These are phyloP conservation scores for Candida stauntonica DNA, from an alignment of 805 yeast genomes.

Conservation along the genomic window DNA sequence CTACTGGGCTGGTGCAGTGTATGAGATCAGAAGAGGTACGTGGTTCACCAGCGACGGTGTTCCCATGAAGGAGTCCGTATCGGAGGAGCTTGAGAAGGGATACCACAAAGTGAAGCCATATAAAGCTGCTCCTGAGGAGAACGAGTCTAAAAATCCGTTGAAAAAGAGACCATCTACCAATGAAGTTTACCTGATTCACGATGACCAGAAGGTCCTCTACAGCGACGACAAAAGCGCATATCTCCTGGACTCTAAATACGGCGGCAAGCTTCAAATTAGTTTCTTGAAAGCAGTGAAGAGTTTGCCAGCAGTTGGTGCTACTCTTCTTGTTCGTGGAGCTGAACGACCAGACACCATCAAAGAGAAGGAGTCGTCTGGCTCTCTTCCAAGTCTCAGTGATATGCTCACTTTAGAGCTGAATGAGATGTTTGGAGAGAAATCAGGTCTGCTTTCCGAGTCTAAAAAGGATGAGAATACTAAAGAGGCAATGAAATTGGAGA, in stretches of 20 bases:
- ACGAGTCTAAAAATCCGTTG: constrained; percentile 9
- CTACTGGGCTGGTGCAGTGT: constrained; percentile 87
- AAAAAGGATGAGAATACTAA: constrained; percentile 31
- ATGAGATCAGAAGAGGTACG: constrained; percentile 75
- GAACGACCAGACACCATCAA: constrained; percentile 9
- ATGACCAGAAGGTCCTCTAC: constrained; percentile 33
- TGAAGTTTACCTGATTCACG: constrained; percentile 13
- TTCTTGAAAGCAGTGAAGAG: constrained; percentile 32
- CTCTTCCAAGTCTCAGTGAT: constrained; percentile 6
- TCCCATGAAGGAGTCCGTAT: constrained; percentile 48
- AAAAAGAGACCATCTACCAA: constrained; percentile 7
- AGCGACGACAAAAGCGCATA: constrained; percentile 42
- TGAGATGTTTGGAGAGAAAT: constrained; percentile 22
- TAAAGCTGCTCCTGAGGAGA: too few species aligned
- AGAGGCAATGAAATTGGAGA: constrained; percentile 46
- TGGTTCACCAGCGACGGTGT: constrained; percentile 67
- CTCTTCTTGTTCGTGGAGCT: constrained; percentile 48
- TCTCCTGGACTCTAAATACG: constrained; percentile 40
- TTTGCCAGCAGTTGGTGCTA: constrained; percentile 42
- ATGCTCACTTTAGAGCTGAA: constrained; percentile 22
- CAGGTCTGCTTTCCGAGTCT: constrained; percentile 9
- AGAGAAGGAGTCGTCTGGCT: too few species aligned
- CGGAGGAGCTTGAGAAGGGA: constrained; percentile 57
- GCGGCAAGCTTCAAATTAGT: constrained; percentile 36
- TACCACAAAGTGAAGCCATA: constrained; percentile 40